Evolutionary conservation across 345 rosid genomes (phyloP), one percentile per base, ranked within the genome.

Genomic region (Sonneratia caseolaris): DNA sequence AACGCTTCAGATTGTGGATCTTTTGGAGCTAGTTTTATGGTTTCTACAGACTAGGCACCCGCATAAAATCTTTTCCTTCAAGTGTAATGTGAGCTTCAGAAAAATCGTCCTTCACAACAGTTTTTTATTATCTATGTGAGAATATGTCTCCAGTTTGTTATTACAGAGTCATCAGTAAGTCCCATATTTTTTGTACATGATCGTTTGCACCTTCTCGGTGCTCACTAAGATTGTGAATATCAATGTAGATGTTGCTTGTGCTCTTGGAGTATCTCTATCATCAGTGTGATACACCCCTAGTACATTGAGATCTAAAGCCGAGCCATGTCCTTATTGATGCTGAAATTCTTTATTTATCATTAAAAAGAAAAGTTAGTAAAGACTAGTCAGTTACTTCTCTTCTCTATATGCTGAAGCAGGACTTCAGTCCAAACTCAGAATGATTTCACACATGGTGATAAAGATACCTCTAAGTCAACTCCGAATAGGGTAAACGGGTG

Each of bases 351-450:
- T 27, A 27, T 27, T 27, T 27, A 27, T 27, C 32, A 27, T 27
- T 27, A 27, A 27, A 27, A 27, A 27, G 32, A 27, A 27, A 27
- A 27, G 32, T 27, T 27, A 18, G 62, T 56, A 9, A 24, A 56
- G 62, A 15, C 62, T 56, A 56, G n/a, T 56, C 62, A 56, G 62
- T 56, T 56, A 56, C 18, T 27, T 27, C 32, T 27, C 32, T 56
- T 56, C 27, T 56, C 62, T 21, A 56, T 56, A 65, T 76, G 69
- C 32, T 62, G 64, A 74, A 75, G 68, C 81, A 82, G 88, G 80
- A 77, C 70, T 53, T 76, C 78, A 55, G 71, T 75, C 62, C 74
- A 55, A 64, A 74, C 68, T 68, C 81, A 76, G 79, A 84, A 75
- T 64, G 76, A 77, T 49, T 68, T 35, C 76, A 72, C 76, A 72